A percentile compares a stretch with the other conserved stretches of the same genome.
Conservation (phyloP, 148 eudicot species). For the Persicaria maculosa region DNA sequence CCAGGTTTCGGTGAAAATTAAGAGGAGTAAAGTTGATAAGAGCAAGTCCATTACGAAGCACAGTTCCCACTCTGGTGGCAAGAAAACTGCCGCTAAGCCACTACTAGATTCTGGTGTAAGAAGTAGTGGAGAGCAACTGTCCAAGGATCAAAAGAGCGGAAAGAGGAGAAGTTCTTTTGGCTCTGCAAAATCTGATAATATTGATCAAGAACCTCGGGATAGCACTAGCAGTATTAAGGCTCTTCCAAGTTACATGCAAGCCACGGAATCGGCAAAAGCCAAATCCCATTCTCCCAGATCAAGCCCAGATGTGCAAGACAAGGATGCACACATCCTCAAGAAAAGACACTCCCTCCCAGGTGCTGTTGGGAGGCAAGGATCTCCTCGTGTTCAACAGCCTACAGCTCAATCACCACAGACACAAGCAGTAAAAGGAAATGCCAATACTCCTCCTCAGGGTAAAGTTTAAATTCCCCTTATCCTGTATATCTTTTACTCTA, state of each 20-base stretch:
- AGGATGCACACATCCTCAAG: conserved; percentile 37
- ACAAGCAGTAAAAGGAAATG: conserved; percentile 54
- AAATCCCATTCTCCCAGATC: conserved; percentile 82
- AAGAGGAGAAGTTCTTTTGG: conserved; percentile 76
- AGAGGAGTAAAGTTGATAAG: conserved; percentile 46
- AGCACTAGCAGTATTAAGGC: conserved; percentile 42
- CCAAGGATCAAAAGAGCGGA: conserved; percentile 52
- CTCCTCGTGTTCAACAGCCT: conserved; percentile 64
- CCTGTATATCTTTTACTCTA: background rate
- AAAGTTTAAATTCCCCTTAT: conserved; percentile 6
- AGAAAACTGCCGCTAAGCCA: conserved; percentile 35
- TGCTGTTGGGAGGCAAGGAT: conserved; percentile 61
- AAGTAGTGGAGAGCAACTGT: conserved; percentile 48
- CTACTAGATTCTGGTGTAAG: conserved; percentile 49
- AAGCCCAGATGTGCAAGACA: conserved; percentile 83
- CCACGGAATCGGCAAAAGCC: conserved; percentile 85
- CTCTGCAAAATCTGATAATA: conserved; percentile 53
- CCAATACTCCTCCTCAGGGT: conserved; percentile 50
- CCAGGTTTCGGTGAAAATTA: conserved; percentile 52
- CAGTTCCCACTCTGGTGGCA: conserved; percentile 44
- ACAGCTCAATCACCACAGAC: conserved; percentile 39
- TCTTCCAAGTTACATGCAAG: conserved; percentile 95
- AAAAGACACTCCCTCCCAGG: conserved; percentile 86
- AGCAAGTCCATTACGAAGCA: conserved; percentile 39
- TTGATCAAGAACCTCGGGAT: conserved; percentile 78